A percentile compares a stretch with the other conserved stretches of the same genome.
These are phyloP conservation scores for Odontarrhena argentea DNA, from an alignment of 345 rosid genomes.

Conservation along the genomic window DNA sequence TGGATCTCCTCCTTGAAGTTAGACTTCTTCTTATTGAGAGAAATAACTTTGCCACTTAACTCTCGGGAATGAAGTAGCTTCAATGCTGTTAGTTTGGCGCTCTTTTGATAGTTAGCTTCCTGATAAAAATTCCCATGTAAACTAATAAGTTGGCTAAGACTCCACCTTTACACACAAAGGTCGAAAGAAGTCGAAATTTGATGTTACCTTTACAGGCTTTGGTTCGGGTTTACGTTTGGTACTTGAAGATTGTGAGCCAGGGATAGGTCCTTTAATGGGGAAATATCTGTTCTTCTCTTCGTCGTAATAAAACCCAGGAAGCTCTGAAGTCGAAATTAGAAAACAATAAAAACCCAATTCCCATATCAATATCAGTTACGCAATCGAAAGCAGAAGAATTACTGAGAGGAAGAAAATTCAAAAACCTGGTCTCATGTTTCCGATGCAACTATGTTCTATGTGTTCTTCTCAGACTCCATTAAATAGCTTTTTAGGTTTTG, in stretches of 20 bases:
- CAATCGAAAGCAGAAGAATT: not conserved
- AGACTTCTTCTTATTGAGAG: slow-evolving; percentile 43
- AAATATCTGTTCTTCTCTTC: slow-evolving; percentile 87
- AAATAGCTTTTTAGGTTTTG: slow-evolving; percentile 23
- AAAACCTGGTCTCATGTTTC: slow-evolving; percentile 42
- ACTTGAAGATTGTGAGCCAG: slow-evolving; percentile 56
- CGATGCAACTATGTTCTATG: slow-evolving; percentile 15
- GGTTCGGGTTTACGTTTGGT: slow-evolving; percentile 36
- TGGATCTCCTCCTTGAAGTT: slow-evolving; percentile 67
- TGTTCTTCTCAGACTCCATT: slow-evolving; percentile 23
- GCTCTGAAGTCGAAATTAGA: slow-evolving; percentile 46
- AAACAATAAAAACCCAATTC: not conserved
- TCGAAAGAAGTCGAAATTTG: not conserved
- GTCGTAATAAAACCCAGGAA: slow-evolving; percentile 86
- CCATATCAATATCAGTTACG: slow-evolving; percentile 5
- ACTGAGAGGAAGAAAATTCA: not conserved
- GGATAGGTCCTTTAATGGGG: slow-evolving; percentile 75
- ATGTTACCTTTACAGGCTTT: slow-evolving; percentile 43
- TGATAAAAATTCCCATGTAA: slow-evolving; percentile 1
- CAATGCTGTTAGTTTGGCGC: slow-evolving; percentile 40
- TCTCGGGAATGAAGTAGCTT: slow-evolving; percentile 67
- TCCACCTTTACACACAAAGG: slow-evolving; percentile 16
- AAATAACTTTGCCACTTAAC: slow-evolving; percentile 54
- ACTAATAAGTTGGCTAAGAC: slow-evolving; percentile 3
- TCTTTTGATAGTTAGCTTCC: slow-evolving; percentile 38